Percentiles rank a stretch among this genome's conserved stretches.
phyloP scores from a whole-genome alignment of 108 stramenopile species.

The Cyclotella distinguenda region DNA sequence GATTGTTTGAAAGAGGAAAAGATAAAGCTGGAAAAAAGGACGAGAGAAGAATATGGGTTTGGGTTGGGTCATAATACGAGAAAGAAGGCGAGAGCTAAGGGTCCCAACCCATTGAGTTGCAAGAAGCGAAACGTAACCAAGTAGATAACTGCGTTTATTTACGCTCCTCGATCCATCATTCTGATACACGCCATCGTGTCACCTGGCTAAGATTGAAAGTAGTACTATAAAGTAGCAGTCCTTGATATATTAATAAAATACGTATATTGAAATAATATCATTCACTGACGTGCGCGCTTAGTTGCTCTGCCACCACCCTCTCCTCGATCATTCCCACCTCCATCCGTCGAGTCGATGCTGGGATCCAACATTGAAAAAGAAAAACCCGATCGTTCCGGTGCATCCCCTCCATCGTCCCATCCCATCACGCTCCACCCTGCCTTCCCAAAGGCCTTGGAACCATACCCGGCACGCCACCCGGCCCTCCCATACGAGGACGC shows the following conservation, averaged over 20 bases:
- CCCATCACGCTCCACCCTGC: conserved; percentile 81
- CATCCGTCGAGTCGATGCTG: conserved; percentile 7
- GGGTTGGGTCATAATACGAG: conserved; percentile 21
- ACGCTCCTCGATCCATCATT: too few species aligned
- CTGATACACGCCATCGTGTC: neutral
- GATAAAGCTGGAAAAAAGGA: conserved; percentile 30
- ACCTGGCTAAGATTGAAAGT: neutral
- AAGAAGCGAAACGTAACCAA: conserved; percentile 44
- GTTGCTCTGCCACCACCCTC: conserved; percentile 20
- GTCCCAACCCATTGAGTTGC: conserved; percentile 82
- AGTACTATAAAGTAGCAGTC: neutral
- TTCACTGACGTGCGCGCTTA: conserved; percentile 29
- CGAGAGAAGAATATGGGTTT: conserved; percentile 30
- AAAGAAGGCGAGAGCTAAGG: conserved; percentile 62
- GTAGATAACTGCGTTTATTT: neutral
- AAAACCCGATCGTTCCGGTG: conserved; percentile 73
- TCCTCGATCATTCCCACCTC: neutral
- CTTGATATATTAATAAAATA: neutral
- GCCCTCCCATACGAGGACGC: conserved; percentile 77
- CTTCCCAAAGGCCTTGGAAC: conserved; percentile 76
- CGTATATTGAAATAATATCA: neutral
- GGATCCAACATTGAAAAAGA: conserved; percentile 66
- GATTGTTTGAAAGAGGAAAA: conserved; percentile 28
- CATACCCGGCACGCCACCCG: conserved; percentile 89
- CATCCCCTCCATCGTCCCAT: conserved; percentile 75